Evolutionary conservation across 495 filamentous ascomycete species (phyloP), one percentile per base, ranked within the genome.

Genomic region (Aspergillus ostianus): DNA sequence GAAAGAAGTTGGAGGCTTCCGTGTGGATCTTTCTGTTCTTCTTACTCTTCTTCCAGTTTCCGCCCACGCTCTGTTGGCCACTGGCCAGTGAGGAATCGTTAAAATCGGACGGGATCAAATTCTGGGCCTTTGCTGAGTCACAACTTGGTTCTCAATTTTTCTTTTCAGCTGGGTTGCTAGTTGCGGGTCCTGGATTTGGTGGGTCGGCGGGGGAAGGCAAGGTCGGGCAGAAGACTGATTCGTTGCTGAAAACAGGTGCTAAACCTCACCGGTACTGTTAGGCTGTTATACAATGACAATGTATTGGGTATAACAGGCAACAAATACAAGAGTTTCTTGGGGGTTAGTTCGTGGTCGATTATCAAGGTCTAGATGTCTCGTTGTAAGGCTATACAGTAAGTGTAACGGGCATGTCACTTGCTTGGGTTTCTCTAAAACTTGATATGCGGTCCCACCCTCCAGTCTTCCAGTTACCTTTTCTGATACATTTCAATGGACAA

Each of bases 261-360:
- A 6, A 45, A 23, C 53, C 27, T 49, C 49, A 57, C 59, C 49
- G 55, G 54, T 56, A 53, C 54, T 32, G 41, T 13, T 57, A 15
- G 36, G 10, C 36, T 41, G 63, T 66, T 66, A 60, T 66, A 66
- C 64, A 62, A 56, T 66, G 55, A 66, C 64, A 19, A 9, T 51
- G 64, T 66, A 66, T 66, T n/a, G 12, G 27, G 20, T 15, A 41
- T 41, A 4, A 41, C 36, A 1, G 15, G 8, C 0, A 26, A 26
- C 23, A 2, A 26, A 2, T 26, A 26, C 23, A 26, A 26, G 23
- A 26, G 23, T 26, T 4, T 4, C 23, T 26, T 26, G 36, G 10
- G 29, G 30, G 30, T 32, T 12, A 32, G 30, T 32, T 6, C 0
- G 36, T 41, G 36, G 36, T 41, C 30, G 30, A 32, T 32, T 32